Base-by-base conservation (phyloP, 1,284 basidiomycete species). In the Trametes polyzona region DNA sequence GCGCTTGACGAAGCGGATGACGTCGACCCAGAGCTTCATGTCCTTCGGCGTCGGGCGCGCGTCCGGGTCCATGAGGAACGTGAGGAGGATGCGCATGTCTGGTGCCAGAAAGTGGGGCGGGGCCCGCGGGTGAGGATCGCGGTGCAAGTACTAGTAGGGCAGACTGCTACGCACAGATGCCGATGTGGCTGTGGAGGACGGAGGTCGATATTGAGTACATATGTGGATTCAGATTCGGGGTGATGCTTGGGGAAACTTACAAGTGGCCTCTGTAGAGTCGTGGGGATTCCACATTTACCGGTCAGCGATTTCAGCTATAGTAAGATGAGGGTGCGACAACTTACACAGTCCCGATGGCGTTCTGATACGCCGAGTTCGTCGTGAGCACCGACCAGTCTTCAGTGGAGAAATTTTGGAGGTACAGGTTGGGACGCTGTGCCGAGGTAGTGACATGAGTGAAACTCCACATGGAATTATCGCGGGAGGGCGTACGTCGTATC, bases 1-100 rank as follows among this genome's bases (percentile, higher is more conserved):
- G 11, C 76, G 74, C 70, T 87, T 87, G 67, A 86, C 65, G 70
- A 79, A 84, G n/a, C 80, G 75, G 36, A 86, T 73, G 35, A 78
- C 71, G 66, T 87, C 83, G 35, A 87, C 84, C 85, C 85, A 87
- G 9, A 85, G 74, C 63, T 84, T 83, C 83, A 84, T 86, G 61
- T 85, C 80, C 39, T 78, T 76, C 2, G 79, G 74, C 12, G 67
- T 63, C 2, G 86, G 85, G 0, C 84, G 76, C 0, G 82, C 79
- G 26, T 69, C 64, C 26, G 75, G 69, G 65, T 87, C 84, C 67
- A 86, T 75, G 17, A 87, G 75, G 64, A 87, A 79, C 3, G 80
- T 78, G 24, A 84, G 73, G 9, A 85, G 77, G 32, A 86, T 83
- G 21, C 86, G 79, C 1, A 80, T 83, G 64, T 86, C 81, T 72